phyloP scores from a whole-genome alignment of 257 asterid genomes.

The Salvia rosmarinus region DNA sequence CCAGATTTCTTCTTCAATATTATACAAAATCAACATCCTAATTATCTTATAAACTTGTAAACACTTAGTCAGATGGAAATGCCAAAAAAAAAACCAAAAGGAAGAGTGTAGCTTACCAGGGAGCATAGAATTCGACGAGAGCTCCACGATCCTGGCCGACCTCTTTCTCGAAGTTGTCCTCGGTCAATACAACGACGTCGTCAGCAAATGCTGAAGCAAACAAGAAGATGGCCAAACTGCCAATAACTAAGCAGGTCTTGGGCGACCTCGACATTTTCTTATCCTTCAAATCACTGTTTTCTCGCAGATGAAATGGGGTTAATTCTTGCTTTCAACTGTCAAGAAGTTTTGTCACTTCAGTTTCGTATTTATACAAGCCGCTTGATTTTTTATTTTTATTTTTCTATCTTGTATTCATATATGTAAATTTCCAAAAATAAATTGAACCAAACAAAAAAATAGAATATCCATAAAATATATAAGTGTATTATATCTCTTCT shows the following conservation, averaged over 20 bases:
- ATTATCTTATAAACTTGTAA: background rate
- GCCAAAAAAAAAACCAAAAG: background rate
- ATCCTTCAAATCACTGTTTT: background rate
- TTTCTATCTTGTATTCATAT: background rate
- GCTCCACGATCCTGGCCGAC: conserved; percentile 91
- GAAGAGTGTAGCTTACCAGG: conserved; percentile 52
- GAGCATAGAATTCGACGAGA: conserved; percentile 93
- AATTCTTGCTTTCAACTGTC: conserved; percentile 8
- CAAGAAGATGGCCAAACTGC: conserved; percentile 43
- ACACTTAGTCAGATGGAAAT: background rate
- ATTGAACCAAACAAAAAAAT: no score
- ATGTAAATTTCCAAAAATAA: background rate
- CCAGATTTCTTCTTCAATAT: no score
- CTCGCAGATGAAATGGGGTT: background rate
- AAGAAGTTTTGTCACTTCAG: conserved; percentile 10
- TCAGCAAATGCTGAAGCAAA: conserved; percentile 58
- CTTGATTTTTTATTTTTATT: background rate
- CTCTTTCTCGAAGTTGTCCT: conserved; percentile 79
- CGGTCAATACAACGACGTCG: conserved; percentile 80
- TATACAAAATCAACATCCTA: no score
- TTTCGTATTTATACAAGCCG: conserved; percentile 22
- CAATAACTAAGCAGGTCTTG: conserved; percentile 43
- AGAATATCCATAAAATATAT: no score
- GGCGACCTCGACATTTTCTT: conserved; percentile 49
- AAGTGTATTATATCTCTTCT: no score